Base-by-base conservation (phyloP, 768 basidiomycete species). In the Austroboletus eburneus region DNA sequence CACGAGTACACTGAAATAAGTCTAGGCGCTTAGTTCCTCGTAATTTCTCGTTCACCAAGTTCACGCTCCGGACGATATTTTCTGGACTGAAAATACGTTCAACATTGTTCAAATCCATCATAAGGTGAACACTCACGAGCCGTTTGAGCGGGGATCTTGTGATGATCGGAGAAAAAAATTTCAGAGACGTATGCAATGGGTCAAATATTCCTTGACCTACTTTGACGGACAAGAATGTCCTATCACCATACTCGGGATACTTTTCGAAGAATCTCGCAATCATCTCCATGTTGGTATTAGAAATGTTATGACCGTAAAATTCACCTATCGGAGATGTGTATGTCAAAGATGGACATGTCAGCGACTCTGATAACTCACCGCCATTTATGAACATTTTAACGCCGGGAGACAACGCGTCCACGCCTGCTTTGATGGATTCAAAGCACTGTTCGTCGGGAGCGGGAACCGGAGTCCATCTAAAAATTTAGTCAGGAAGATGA, bases 401-500 rank as follows among this genome's bases (percentile, higher is more conserved):
- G 14, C 72, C 75, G 0, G 66, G 51, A 1, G 74, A 72, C 27
- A 75, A 56, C 0, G 67, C 61, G 29, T 73, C 68, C 46, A 78
- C 55, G 5, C 72, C 73, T 10, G 72, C 73, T 58, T 78, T n/a
- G n/a, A 86, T 83, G 2, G 79, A 68, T 18, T 74, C 77, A 49
- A 87, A 84, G 9, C 76, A 76, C 25, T 78, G 71, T 43, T 80
- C 80, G 46, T 86, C 82, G 2, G 78, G 65, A 29, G 73, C 63
- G 9, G 71, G 69, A n/a, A n/a, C n/a, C n/a, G n/a, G n/a, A n/a
- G n/a, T n/a, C n/a, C n/a, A n/a, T n/a, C n/a, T n/a, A n/a, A n/a
- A n/a, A n/a, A n/a, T n/a, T n/a, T n/a, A n/a, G n/a, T n/a, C n/a
- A n/a, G n/a, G n/a, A n/a, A n/a, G n/a, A n/a, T n/a, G n/a, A n/a